These are phyloP conservation scores for Hypoxylon rubiginosum DNA, from an alignment of 2,329 filamentous ascomycete genomes.

Conservation along the genomic window DNA sequence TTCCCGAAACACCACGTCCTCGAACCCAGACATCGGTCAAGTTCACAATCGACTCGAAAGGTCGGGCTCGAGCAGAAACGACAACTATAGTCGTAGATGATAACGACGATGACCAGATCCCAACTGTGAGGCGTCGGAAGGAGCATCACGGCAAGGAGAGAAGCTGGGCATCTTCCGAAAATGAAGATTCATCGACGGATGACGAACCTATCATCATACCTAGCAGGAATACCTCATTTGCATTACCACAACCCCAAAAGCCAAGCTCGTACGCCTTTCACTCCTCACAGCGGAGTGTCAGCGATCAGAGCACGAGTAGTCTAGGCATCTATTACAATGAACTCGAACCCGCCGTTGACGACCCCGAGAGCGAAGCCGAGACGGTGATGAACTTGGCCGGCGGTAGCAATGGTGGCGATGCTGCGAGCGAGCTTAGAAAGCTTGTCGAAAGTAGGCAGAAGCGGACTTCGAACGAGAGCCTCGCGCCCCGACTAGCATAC, in stretches of 20 bases:
- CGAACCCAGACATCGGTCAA: conserved; percentile 69
- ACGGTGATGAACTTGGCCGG: conserved; percentile 65
- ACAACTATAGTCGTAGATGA: conserved; percentile 57
- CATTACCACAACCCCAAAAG: conserved; percentile 66
- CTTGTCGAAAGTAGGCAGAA: conserved; percentile 67
- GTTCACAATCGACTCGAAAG: conserved; percentile 74
- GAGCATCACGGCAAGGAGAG: conserved; percentile 41
- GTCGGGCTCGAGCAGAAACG: conserved; percentile 69
- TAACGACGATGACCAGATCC: conserved; percentile 42
- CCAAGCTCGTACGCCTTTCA: conserved; percentile 62
- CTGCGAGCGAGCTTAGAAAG: conserved; percentile 71
- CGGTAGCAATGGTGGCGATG: conserved; percentile 63
- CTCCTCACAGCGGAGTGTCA: conserved; percentile 61
- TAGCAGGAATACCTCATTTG: conserved; percentile 71
- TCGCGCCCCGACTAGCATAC: conserved; percentile 50
- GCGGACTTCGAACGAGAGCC: conserved; percentile 56
- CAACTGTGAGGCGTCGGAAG: conserved; percentile 41
- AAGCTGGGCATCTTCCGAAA: conserved; percentile 62
- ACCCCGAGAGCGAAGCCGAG: conserved; percentile 70
- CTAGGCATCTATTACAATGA: conserved; percentile 55
- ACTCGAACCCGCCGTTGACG: conserved; percentile 51
- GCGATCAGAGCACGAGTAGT: conserved; percentile 63
- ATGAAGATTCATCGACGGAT: conserved; percentile 70
- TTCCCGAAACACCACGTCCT: conserved; percentile 66
- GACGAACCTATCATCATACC: conserved; percentile 76